phyloP scores from a whole-genome alignment of 306 rosid genomes.

The Quercus glauca region DNA sequence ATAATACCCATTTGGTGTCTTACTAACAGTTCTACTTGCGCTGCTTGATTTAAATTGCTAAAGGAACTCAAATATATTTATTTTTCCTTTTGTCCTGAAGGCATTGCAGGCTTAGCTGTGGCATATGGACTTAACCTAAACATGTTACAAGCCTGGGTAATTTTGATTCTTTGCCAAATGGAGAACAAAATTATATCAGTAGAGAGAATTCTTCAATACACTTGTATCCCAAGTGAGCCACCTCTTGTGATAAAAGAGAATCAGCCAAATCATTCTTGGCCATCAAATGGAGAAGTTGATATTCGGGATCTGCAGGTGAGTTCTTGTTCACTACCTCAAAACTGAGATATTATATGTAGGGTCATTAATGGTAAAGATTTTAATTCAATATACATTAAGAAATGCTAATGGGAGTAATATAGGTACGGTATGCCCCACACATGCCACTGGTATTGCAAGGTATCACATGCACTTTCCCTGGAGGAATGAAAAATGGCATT shows the following conservation, averaged over 20 bases:
- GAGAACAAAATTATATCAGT: conserved; percentile 70
- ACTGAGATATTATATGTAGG: not conserved
- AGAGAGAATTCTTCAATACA: conserved; percentile 65
- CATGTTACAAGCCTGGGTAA: conserved; percentile 41
- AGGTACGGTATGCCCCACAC: conserved; percentile 9
- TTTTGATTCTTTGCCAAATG: conserved; percentile 49
- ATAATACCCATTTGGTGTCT: not conserved
- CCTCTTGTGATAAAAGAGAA: conserved; percentile 52
- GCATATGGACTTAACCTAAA: conserved; percentile 67
- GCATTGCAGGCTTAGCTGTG: conserved; percentile 69
- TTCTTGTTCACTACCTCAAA: not conserved
- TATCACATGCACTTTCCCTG: conserved; percentile 44
- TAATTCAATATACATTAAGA: not conserved
- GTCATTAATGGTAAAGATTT: not conserved
- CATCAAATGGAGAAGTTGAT: conserved; percentile 54
- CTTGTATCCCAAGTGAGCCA: conserved; percentile 56
- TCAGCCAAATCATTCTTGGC: conserved; percentile 53
- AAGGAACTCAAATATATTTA: not conserved
- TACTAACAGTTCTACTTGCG: not conserved
- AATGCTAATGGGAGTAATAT: not conserved
- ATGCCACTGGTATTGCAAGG: conserved; percentile 54
- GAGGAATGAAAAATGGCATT: conserved; percentile 45
- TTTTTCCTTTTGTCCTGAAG: conserved; percentile 21
- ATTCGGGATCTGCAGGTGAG: conserved; percentile 56
- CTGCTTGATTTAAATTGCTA: not conserved